These are phyloP conservation scores for Amphicarpaea edgeworthii DNA, from an alignment of 306 rosid genomes.

Conservation along the genomic window DNA sequence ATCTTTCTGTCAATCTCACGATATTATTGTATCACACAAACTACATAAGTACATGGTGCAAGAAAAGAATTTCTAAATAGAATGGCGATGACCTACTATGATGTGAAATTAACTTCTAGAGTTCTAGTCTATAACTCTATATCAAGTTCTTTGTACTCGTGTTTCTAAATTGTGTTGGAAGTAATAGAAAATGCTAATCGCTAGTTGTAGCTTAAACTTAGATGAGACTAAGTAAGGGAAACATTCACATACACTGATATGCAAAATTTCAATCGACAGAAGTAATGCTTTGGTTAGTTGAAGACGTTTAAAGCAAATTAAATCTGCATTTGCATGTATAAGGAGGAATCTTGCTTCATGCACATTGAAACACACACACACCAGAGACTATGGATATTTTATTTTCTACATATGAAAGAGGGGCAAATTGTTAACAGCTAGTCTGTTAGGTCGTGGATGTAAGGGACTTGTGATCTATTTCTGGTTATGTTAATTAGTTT, in stretches of 20 bases:
- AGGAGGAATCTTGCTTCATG: conserved; percentile 11
- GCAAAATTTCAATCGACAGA: not conserved
- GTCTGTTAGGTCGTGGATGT: not conserved
- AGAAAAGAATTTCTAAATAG: conserved; percentile 14
- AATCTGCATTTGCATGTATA: conserved; percentile 10
- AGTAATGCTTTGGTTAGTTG: conserved; percentile 1
- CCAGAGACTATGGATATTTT: not conserved
- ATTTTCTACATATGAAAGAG: conserved; percentile 3
- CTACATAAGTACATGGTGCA: not conserved
- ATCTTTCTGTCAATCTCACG: not conserved
- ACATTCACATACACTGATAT: not conserved
- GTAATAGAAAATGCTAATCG: conserved; percentile 1
- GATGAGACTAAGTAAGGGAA: not conserved
- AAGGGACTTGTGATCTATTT: not conserved
- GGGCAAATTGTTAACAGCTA: not conserved
- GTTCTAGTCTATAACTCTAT: not conserved
- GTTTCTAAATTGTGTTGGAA: conserved; percentile 7
- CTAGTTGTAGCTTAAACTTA: not conserved
- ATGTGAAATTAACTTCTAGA: conserved; percentile 14
- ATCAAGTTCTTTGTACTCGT: not conserved
- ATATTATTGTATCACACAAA: not conserved
- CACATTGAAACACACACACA: not conserved
- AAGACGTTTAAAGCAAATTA: conserved; percentile 8
- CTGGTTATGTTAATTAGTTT: too few relatives aligned
- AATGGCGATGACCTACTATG: not conserved